Conservation (phyloP, 257 asterid genomes). For the Ajuga chamaepitys region DNA sequence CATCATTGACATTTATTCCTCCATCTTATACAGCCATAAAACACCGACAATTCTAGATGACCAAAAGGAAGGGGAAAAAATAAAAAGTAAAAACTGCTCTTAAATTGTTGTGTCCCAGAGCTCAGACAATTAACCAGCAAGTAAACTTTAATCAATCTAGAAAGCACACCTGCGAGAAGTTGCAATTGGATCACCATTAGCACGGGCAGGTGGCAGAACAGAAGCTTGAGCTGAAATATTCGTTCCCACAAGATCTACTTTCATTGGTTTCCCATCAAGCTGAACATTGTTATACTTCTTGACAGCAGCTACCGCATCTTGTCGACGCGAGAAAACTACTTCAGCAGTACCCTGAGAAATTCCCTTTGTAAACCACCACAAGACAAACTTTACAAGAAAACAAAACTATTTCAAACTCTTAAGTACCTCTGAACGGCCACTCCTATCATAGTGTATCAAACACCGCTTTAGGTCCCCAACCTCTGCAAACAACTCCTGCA, state of each 20-base stretch:
- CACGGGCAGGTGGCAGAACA: slow-evolving; percentile 15
- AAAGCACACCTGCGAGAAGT: slow-evolving; percentile 25
- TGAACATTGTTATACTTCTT: slow-evolving; percentile 21
- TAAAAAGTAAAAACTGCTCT: no score
- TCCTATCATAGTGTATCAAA: slow-evolving; percentile 53
- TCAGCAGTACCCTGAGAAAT: slow-evolving; percentile 65
- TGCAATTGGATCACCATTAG: slow-evolving; percentile 5
- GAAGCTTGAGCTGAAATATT: slow-evolving; percentile 14
- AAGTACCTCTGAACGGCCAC: slow-evolving; percentile 67
- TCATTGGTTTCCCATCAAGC: slow-evolving; percentile 49
- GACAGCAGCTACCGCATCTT: slow-evolving; percentile 49
- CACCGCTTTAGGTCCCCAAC: slow-evolving; percentile 55
- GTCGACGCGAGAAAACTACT: slow-evolving; percentile 30
- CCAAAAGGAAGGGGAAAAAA: not conserved
- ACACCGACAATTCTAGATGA: not conserved
- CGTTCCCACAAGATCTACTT: slow-evolving; percentile 29
- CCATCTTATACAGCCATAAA: not conserved
- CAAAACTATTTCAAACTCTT: slow-evolving; percentile 6
- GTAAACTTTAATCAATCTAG: no score
- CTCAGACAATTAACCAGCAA: not conserved
- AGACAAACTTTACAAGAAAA: slow-evolving; percentile 15
- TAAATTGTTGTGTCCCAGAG: not conserved
- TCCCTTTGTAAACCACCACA: slow-evolving; percentile 13
- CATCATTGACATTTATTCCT: not conserved
- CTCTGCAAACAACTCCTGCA: slow-evolving; percentile 62